These are phyloP conservation scores for Penicillium subrubescens DNA, from an alignment of 495 filamentous ascomycete species.

Conservation along the genomic window DNA sequence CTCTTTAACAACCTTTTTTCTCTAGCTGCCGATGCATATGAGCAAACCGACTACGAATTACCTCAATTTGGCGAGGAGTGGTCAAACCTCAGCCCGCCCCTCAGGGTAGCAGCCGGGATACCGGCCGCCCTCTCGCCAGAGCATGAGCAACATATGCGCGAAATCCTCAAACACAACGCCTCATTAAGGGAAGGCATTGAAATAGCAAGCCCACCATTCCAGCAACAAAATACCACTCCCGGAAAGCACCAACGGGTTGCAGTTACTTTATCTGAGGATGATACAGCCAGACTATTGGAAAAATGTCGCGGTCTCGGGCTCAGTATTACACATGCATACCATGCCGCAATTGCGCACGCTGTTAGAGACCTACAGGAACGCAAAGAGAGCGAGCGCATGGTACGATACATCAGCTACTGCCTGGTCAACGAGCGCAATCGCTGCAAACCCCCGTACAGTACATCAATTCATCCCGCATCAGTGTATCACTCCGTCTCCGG, in stretches of 20 bases:
- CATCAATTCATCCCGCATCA: slow-evolving; percentile 9
- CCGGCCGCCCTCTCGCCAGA: slow-evolving; percentile 8
- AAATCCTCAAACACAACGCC: slow-evolving; percentile 17
- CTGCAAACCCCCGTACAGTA: slow-evolving; percentile 25
- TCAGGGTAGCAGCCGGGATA: slow-evolving; percentile 26
- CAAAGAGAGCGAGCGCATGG: slow-evolving; percentile 18
- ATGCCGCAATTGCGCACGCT: slow-evolving; percentile 28
- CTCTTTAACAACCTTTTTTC: slow-evolving; percentile 33
- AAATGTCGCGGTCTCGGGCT: slow-evolving; percentile 21
- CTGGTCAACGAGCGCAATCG: slow-evolving; percentile 29
- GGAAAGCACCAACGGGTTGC: slow-evolving; percentile 30
- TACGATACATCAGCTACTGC: slow-evolving; percentile 20
- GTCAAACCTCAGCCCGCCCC: slow-evolving; percentile 28
- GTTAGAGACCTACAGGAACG: slow-evolving; percentile 25
- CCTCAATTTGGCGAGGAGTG: slow-evolving; percentile 14
- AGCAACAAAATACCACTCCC: not conserved
- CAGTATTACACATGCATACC: slow-evolving; percentile 31
- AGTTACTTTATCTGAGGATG: slow-evolving; percentile 15
- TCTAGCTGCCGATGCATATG: slow-evolving; percentile 17
- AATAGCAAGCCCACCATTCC: slow-evolving; percentile 23
- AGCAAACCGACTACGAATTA: slow-evolving; percentile 2
- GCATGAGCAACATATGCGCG: slow-evolving; percentile 12
- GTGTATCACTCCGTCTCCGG: slow-evolving; percentile 36
- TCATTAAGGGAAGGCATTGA: slow-evolving; percentile 18
- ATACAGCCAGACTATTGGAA: slow-evolving; percentile 13